Percentiles rank a stretch among this genome's conserved stretches.
Conservation (phyloP, 2,329 filamentous ascomycete genomes). For the Botrytis fabae region DNA sequence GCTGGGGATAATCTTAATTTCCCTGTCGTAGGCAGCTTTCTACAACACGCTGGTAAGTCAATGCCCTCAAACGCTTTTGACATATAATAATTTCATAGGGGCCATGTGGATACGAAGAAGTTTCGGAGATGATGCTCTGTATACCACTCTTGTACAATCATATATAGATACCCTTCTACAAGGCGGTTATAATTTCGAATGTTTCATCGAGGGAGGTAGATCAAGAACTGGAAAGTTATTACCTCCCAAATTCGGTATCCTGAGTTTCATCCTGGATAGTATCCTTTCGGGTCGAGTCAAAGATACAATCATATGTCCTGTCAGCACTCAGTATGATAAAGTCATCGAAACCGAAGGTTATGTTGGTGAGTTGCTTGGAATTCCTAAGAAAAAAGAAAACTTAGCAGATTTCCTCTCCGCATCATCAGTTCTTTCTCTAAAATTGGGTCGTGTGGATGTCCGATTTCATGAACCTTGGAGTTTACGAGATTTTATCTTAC, state of each 20-base stretch:
- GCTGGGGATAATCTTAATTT: conserved; percentile 97
- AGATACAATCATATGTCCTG: conserved; percentile 90
- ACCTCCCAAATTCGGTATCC: conserved; percentile 91
- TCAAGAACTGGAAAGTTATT: conserved; percentile 92
- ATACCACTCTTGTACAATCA: conserved; percentile 88
- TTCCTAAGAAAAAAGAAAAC: conserved; percentile 95
- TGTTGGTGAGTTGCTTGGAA: conserved; percentile 87
- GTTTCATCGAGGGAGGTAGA: conserved; percentile 93
- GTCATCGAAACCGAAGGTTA: conserved; percentile 98
- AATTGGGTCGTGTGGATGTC: conserved; percentile 89
- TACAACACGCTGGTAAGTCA: conserved; percentile 77
- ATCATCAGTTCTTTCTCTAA: conserved; percentile 84
- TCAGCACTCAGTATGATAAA: conserved; percentile 98
- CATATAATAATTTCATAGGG: conserved; percentile 44
- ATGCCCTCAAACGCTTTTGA: neutral
- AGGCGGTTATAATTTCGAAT: conserved; percentile 92
- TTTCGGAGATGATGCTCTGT: conserved; percentile 89
- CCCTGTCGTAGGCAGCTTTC: conserved; percentile 81
- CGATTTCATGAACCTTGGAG: conserved; percentile 98
- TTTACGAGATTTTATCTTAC: conserved; percentile 74
- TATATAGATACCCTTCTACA: conserved; percentile 93
- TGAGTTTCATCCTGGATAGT: conserved; percentile 89
- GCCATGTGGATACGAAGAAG: conserved; percentile 95
- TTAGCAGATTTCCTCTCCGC: conserved; percentile 82
- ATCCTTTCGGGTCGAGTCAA: conserved; percentile 83